These are phyloP conservation scores for Pleurotus djamor DNA, from an alignment of 768 basidiomycete species.

Conservation along the genomic window DNA sequence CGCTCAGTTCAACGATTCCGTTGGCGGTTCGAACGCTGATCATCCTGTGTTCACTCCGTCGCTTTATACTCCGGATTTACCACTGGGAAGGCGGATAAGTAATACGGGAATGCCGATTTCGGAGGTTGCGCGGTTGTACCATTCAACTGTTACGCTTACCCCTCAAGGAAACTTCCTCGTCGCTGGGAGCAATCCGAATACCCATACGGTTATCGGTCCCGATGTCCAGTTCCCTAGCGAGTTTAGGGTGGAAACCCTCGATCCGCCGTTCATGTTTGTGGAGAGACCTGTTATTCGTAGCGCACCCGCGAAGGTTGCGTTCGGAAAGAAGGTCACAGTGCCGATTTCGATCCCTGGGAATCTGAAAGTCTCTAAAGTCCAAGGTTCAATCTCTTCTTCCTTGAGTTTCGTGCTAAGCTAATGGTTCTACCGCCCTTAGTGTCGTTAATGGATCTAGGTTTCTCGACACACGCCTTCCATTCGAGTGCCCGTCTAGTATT, in stretches of 20 bases:
- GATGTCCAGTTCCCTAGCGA: slow-evolving; percentile 4
- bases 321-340: slow-evolving; percentile 23
- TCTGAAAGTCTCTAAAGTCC: slow-evolving; percentile 7
- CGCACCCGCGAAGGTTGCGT: slow-evolving; percentile 18
- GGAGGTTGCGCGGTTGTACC: slow-evolving; percentile 26
- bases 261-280: slow-evolving; percentile 25
- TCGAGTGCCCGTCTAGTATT: slow-evolving; percentile 25
- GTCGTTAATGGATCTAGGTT: slow-evolving; percentile 25
- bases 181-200: slow-evolving; percentile 27
- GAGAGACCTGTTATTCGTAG: slow-evolving; percentile 10
- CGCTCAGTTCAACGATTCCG: slow-evolving; percentile 21
- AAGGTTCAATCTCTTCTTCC: slow-evolving; percentile 8
- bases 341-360: slow-evolving; percentile 21
- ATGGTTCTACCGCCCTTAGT: slow-evolving; percentile 12
- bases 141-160: slow-evolving; percentile 26
- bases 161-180: slow-evolving; percentile 20
- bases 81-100: slow-evolving; percentile 32
- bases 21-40: slow-evolving; percentile 44
- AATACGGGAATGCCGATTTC: slow-evolving; percentile 24
- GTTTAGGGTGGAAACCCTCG: slow-evolving; percentile 20
- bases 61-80: slow-evolving; percentile 36
- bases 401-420: background rate
- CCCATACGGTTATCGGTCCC: slow-evolving; percentile 7
- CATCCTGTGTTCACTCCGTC: slow-evolving; percentile 36
- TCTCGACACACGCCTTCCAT: slow-evolving; percentile 27